Evolutionary conservation across 192 early-diverging fungal species (phyloP), one percentile per base, ranked within the genome.

Genomic region (Dimargaris verticillata): DNA sequence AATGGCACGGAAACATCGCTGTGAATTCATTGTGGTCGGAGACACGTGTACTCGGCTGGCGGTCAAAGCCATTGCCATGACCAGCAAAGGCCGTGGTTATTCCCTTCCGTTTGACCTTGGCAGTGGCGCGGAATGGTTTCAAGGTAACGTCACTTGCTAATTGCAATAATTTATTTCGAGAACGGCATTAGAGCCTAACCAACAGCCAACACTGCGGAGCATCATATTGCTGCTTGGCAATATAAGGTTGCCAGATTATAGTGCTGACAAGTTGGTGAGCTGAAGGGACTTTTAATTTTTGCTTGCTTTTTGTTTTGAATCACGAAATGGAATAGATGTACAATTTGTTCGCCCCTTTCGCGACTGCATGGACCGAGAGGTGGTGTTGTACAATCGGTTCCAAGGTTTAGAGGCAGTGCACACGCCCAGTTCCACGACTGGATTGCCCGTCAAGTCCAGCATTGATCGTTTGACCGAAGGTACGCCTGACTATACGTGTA

Each of bases 61-160:
- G 0, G 80, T 86, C 44, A 80, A 80, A 57, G 79, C 84, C 25
- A 80, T 97, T 44, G 69, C 88, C 9, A 61, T 82, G 44, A 90
- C 87, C 28, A 83, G 86, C 44, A 83, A 86, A 58, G 93, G 93
- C 13, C 84, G 88, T 38, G 93, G 93, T n/a, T 87, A 83, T 61
- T 83, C 80, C 28, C 64, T 94, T 26, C 86, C 91, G 6, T 63
- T 87, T 13, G 89, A 92, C 47, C 80, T 86, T 7, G 77, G 81
- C 0, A 62, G 77, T 10, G 78, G 83, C 50, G 70, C 72, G 11
- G 41, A 58, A 9, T 88, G 78, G 72, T 71, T 81, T 52, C 63
- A 74, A 51, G 75, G 67, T 66, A 29, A 47, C n/a, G 28, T 44
- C 28, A 51, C 24, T 28, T 65, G 15, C 25, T 15, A 3, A 47